Evolutionary conservation across 225 moss, liverwort and hornwort species (phyloP).

Genomic region (Polytrichum formosum): DNA sequence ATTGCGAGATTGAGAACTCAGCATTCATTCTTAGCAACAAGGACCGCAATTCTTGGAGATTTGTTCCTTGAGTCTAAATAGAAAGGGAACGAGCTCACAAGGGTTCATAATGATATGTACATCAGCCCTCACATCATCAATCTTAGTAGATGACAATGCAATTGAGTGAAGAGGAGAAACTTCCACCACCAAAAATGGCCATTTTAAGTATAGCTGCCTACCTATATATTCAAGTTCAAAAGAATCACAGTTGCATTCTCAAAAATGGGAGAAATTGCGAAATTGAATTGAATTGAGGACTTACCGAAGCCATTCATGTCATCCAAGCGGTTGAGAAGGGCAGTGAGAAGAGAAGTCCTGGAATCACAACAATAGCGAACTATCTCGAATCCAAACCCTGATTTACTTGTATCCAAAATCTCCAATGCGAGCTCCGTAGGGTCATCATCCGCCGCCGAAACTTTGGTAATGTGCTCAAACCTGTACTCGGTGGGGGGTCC

Average conservation of each 20-base stretch:
- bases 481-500: slow-evolving; percentile 33
- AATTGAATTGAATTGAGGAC: not conserved
- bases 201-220: too few relatives aligned
- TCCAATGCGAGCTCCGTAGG: slow-evolving; percentile 39
- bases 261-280: too few relatives aligned
- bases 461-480: slow-evolving; percentile 48
- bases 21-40: too few relatives aligned
- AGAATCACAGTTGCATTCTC: too few relatives aligned
- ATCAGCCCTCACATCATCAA: too few relatives aligned
- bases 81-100: too few relatives aligned
- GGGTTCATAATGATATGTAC: too few relatives aligned
- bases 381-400: slow-evolving; percentile 42
- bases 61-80: too few relatives aligned
- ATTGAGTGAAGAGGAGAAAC: not conserved
- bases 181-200: not conserved
- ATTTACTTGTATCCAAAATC: slow-evolving; percentile 32
- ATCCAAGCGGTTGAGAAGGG: slow-evolving; percentile 51
- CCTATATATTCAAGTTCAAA: too few relatives aligned
- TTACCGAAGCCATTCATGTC: slow-evolving; percentile 59
- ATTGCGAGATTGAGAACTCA: too few relatives aligned
- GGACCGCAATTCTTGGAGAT: too few relatives aligned
- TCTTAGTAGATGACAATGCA: not conserved
- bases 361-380: slow-evolving; percentile 51
- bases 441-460: slow-evolving; percentile 41
- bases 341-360: slow-evolving; percentile 41